Percentiles rank a stretch among this genome's conserved stretches.
Conservation (phyloP, 139 green algal genomes). For the Yamagishiella unicocca region DNA sequence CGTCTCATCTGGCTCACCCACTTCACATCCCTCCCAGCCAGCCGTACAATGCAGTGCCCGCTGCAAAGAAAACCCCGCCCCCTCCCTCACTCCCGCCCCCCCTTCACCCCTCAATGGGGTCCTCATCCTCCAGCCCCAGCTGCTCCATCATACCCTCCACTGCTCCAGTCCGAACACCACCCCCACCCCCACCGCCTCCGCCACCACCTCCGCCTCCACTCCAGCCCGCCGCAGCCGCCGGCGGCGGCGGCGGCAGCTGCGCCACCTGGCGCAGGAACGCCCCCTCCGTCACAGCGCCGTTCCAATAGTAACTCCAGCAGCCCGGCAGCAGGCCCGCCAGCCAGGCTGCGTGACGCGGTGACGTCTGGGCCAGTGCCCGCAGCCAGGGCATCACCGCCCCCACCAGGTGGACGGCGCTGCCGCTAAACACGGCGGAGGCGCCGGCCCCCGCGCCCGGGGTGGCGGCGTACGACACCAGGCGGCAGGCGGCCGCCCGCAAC, state of each 20-base stretch:
- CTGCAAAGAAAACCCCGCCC: no score
- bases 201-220: neutral
- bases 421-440: neutral
- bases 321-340: conserved; percentile 22
- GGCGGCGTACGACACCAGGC: neutral
- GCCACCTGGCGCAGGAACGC: conserved; percentile 23
- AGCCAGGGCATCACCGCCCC: conserved; percentile 19
- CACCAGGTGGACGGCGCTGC: neutral
- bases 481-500: neutral
- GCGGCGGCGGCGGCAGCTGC: neutral
- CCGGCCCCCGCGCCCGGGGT: neutral
- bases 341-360: neutral
- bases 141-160: conserved; percentile 28
- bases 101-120: conserved; percentile 30
- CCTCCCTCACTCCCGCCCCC: no score
- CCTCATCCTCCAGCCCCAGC: conserved; percentile 25
- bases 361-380: neutral
- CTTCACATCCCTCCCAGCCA: no score
- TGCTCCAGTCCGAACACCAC: neutral
- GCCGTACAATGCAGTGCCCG: no score
- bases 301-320: conserved; percentile 37
- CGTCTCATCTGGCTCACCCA: no score
- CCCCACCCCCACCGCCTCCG: neutral
- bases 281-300: conserved; percentile 28
- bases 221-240: neutral